Base-by-base conservation (phyloP, 371 early-diverging fungal species). In the Mortierella sp. region DNA sequence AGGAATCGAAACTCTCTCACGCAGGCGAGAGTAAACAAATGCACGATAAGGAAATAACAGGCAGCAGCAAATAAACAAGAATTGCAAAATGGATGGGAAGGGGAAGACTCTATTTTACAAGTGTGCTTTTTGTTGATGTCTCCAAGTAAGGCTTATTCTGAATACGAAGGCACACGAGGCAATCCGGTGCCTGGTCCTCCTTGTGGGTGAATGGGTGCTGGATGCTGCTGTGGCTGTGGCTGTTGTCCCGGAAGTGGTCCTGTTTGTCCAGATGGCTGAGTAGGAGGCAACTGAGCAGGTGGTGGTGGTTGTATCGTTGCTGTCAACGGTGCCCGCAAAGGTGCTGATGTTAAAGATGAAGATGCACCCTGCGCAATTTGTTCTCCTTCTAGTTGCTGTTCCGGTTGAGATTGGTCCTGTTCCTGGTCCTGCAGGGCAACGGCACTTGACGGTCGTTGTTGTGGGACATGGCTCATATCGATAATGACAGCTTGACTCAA, bases 401-500 rank as follows among this genome's bases (percentile, higher is more conserved):
- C 31, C 64, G 14, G 9, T 21, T 37, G 37, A 8, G 40, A 34
- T 6, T 64, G 34, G 3, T 21, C 37, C 8, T 64, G 64, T 14
- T 19, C 61, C 28, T 16, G 40, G 2, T 64, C 64, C 28, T 57
- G 57, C 57, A 57, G 8, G 57, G 31, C 57, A 40, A 2, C 61
- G 4, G 19, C 67, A 21, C 19, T 24, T 24, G 21, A 0, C 16
- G 50, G 50, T 16, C 11, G 67, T 11, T 34, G 40, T 24, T 6
- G 72, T 37, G 48, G 31, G 6, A 40, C 0, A 21, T 55, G 28
- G 44, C 61, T 19, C 74, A 74, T 48, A 46, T 74, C 74, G 16
- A 74, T 26, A 31, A 74, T 74, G 0, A 59, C 44, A 28, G 59
- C 57, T 19, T 74, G 74, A 46, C 61, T 57, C 61, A 40, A 57